A percentile compares a stretch with the other conserved stretches of the same genome.
phyloP scores from a whole-genome alignment of 2,329 filamentous ascomycete species.

The Tympanopsis confertula region DNA sequence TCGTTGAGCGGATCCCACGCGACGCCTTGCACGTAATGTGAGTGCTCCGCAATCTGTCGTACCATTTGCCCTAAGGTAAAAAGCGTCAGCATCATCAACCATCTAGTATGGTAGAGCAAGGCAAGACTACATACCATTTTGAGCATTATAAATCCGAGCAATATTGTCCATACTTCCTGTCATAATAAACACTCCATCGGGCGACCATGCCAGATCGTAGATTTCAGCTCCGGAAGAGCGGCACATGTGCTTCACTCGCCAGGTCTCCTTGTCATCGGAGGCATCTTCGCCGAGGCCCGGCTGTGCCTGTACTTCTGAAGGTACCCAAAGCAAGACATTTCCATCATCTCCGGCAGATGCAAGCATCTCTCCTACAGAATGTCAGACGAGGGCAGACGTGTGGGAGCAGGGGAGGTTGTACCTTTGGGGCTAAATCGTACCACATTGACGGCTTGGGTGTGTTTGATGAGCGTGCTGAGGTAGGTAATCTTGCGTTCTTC shows the following conservation, averaged over 20 bases:
- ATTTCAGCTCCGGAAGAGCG: slow-evolving; percentile 90
- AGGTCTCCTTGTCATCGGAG: slow-evolving; percentile 88
- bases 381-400: too few relatives aligned
- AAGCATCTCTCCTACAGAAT: slow-evolving; percentile 79
- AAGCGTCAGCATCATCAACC: slow-evolving; percentile 5
- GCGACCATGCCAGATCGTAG: slow-evolving; percentile 96
- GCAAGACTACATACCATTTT: slow-evolving; percentile 52
- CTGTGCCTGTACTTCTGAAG: slow-evolving; percentile 61
- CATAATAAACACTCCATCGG: slow-evolving; percentile 92
- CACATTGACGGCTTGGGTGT: slow-evolving; percentile 95
- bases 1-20: slow-evolving; percentile 98
- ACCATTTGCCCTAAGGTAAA: slow-evolving; percentile 44
- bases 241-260: slow-evolving; percentile 96
- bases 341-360: slow-evolving; percentile 95
- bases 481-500: slow-evolving; percentile 86
- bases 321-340: slow-evolving; percentile 93
- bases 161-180: slow-evolving; percentile 99
- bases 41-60: slow-evolving; percentile 91
- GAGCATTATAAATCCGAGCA: slow-evolving; percentile 89
- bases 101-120: neutral
- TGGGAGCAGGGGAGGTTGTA: slow-evolving; percentile 21
- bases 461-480: slow-evolving; percentile 79
- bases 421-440: slow-evolving; percentile 92
- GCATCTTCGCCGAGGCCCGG: slow-evolving; percentile 66
- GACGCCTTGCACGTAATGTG: slow-evolving; percentile 95